Conservation (phyloP, 2,329 filamentous ascomycete species). For the Parascedosporium putredinis region DNA sequence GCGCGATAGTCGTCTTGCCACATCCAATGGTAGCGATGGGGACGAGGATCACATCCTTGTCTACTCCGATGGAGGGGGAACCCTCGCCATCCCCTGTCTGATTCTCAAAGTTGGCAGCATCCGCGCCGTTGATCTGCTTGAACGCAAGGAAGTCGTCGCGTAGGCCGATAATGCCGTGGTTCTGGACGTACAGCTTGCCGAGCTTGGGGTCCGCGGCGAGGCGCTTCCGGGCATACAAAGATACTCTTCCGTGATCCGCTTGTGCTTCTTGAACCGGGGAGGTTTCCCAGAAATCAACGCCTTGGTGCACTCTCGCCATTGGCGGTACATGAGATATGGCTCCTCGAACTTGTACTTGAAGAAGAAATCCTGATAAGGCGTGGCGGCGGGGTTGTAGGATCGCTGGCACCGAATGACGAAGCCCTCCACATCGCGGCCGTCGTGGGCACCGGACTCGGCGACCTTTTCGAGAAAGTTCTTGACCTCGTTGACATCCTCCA, state of each 20-base stretch:
- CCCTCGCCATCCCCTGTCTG: conserved; percentile 4
- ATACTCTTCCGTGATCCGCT: conserved; percentile 84
- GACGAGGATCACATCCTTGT: conserved; percentile 65
- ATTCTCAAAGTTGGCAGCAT: conserved; percentile 63
- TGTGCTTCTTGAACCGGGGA: conserved; percentile 77
- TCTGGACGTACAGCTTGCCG: conserved; percentile 63
- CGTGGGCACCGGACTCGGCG: conserved; percentile 80
- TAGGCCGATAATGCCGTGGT: conserved; percentile 90
- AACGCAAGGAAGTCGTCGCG: conserved; percentile 78
- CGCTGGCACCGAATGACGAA: conserved; percentile 89
- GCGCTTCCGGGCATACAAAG: conserved; percentile 67
- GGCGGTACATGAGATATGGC: conserved; percentile 95
- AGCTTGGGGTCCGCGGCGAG: conserved; percentile 59
- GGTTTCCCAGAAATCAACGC: conserved; percentile 65
- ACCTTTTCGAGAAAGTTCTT: conserved; percentile 73
- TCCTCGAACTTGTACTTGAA: conserved; percentile 99
- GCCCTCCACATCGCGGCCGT: conserved; percentile 87
- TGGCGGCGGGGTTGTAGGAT: conserved; percentile 35
- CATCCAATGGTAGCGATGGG: conserved; percentile 91
- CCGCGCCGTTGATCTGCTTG: conserved; percentile 76
- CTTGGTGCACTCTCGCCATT: conserved; percentile 97
- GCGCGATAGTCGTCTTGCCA: conserved; percentile 86
- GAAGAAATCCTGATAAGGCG: conserved; percentile 82
- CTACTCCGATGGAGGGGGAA: conserved; percentile 42
- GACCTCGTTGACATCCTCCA: conserved; percentile 63